These are phyloP conservation scores for Turnera subulata DNA, from an alignment of 345 rosid species.

Conservation along the genomic window DNA sequence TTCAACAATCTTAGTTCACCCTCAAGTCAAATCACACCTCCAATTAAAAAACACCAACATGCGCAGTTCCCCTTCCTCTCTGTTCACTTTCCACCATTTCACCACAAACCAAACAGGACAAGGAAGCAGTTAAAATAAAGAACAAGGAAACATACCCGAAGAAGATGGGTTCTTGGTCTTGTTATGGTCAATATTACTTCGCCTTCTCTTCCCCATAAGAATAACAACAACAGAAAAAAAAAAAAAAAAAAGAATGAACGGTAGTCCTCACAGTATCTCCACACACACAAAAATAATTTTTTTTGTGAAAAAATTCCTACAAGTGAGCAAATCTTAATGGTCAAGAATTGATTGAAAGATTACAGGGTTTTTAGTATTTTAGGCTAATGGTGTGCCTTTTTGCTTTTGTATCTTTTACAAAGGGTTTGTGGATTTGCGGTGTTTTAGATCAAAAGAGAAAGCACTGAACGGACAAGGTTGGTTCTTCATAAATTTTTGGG, in stretches of 20 bases:
- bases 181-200: constrained; percentile 17
- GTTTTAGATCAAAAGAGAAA: background rate
- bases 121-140: background rate
- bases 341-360: background rate
- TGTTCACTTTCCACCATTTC: constrained; percentile 3
- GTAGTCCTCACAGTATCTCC: no score
- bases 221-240: no score
- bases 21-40: background rate
- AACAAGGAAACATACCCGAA: constrained; percentile 27
- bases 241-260: background rate
- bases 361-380: background rate
- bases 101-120: constrained; percentile 5
- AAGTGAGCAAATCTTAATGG: background rate
- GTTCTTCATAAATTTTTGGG: no score
- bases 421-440: background rate
- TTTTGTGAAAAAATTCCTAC: no score
- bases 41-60: background rate
- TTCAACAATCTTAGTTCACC: background rate
- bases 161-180: constrained; percentile 26
- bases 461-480: no score
- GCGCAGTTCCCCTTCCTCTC: background rate
- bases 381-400: background rate
- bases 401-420: background rate
- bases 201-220: constrained; percentile 46
- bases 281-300: no score